Evolutionary conservation across 2,329 filamentous ascomycete species (phyloP).

Genomic region (Rachicladosporium sp.): DNA sequence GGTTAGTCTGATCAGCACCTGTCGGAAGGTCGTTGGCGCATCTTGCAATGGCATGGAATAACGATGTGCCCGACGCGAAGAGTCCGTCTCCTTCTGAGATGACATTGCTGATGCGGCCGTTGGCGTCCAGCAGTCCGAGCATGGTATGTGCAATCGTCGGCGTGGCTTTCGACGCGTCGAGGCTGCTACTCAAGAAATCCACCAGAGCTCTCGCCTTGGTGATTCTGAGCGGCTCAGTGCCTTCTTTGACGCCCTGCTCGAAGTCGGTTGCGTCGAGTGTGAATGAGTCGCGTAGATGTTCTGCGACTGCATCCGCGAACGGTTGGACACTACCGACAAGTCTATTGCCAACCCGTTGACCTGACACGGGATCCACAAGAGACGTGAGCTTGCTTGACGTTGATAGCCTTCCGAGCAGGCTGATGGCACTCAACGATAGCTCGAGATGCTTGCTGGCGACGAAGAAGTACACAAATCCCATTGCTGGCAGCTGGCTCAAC

Average conservation of each 20-base stretch:
- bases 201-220: constrained; percentile 69
- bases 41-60: constrained; percentile 68
- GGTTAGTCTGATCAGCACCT: constrained; percentile 14
- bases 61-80: constrained; percentile 58
- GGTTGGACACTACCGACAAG: constrained; percentile 17
- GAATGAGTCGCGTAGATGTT: constrained; percentile 69
- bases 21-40: constrained; percentile 32
- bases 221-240: constrained; percentile 58
- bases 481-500: constrained; percentile 61
- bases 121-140: constrained; percentile 56
- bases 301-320: constrained; percentile 52
- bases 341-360: constrained; percentile 24
- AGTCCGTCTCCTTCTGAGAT: constrained; percentile 55
- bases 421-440: constrained; percentile 67
- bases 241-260: constrained; percentile 42
- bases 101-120: constrained; percentile 57
- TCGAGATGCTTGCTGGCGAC: constrained; percentile 73
- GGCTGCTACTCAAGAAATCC: constrained; percentile 71
- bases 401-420: constrained; percentile 74
- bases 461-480: constrained; percentile 53
- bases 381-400: constrained; percentile 70
- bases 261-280: constrained; percentile 74
- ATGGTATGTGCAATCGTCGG: constrained; percentile 85
- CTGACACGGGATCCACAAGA: constrained; percentile 50
- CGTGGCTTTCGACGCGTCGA: constrained; percentile 59